Percentiles rank a stretch among this genome's conserved stretches.
Conservation (phyloP, 495 filamentous ascomycete species). For the Venustampulla echinocandica region DNA sequence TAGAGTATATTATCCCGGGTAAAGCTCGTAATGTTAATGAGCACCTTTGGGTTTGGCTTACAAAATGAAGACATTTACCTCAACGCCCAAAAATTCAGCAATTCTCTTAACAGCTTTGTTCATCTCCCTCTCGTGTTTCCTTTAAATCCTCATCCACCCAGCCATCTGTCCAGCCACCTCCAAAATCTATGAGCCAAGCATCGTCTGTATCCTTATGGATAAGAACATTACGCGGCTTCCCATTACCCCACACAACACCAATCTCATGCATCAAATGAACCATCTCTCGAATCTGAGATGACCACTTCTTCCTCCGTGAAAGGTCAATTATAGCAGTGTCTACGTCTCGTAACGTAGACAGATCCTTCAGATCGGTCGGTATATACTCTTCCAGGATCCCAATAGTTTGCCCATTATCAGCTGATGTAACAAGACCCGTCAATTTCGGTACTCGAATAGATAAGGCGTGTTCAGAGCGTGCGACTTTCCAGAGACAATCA, state of each 20-base stretch:
- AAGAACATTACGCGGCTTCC: conserved; percentile 27
- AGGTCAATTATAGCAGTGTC: not conserved
- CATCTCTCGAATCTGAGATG: conserved; percentile 19
- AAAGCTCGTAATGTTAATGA: too few relatives aligned
- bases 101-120: conserved; percentile 20
- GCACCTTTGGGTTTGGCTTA: not conserved
- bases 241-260: conserved; percentile 28
- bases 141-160: conserved; percentile 23
- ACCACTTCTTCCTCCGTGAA: conserved; percentile 20
- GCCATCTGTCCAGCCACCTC: conserved; percentile 24
- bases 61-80: not conserved
- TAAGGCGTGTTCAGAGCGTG: not conserved
- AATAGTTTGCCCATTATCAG: conserved; percentile 3
- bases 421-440: conserved; percentile 9
- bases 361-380: not conserved
- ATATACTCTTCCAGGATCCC: conserved; percentile 12
- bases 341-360: not conserved
- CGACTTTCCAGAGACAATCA: not conserved
- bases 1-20: too few relatives aligned
- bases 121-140: conserved; percentile 20
- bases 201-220: conserved; percentile 22
- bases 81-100: conserved; percentile 16
- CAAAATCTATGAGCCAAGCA: conserved; percentile 27
- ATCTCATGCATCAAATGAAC: conserved; percentile 23
- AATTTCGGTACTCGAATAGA: conserved; percentile 13